Evolutionary conservation across 2,329 filamentous ascomycete genomes (phyloP).

Genomic region (Phialophora expanda): DNA sequence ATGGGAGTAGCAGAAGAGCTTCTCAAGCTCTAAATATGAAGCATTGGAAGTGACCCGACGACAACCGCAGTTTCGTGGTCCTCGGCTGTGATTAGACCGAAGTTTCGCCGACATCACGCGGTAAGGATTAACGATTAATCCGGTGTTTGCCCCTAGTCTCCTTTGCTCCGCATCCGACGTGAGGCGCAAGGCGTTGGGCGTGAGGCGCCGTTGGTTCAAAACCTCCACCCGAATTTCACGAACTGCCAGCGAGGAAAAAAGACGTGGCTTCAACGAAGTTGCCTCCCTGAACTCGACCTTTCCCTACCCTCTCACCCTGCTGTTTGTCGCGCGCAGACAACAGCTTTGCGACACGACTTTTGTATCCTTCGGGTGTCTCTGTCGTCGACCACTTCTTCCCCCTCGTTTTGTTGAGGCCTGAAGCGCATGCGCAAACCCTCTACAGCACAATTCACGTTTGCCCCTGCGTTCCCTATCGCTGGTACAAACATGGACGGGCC

Average conservation of each 20-base stretch:
- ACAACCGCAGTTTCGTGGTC: slow-evolving; percentile 14
- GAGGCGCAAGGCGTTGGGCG: background rate
- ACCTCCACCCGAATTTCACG: slow-evolving; percentile 14
- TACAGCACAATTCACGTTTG: slow-evolving; percentile 8
- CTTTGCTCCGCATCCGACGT: background rate
- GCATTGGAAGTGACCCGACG: slow-evolving; percentile 1
- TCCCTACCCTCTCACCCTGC: slow-evolving; percentile 4
- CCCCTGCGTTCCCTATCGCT: slow-evolving; percentile 21
- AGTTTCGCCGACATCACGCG: slow-evolving; percentile 20
- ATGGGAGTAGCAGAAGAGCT: slow-evolving; percentile 7
- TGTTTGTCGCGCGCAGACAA: background rate
- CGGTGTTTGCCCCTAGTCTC: background rate
- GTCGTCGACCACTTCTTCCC: background rate
- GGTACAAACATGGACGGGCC: slow-evolving; percentile 73
- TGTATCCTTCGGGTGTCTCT: background rate
- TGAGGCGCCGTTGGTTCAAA: slow-evolving; percentile 14
- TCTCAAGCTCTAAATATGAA: slow-evolving; percentile 4
- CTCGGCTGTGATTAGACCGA: slow-evolving; percentile 28
- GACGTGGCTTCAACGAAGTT: slow-evolving; percentile 34
- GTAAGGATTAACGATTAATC: slow-evolving; percentile 8
- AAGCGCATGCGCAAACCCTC: slow-evolving; percentile 35
- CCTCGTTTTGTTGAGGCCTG: background rate
- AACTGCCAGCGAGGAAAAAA: slow-evolving; percentile 26
- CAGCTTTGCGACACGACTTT: background rate
- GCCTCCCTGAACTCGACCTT: slow-evolving; percentile 18